phyloP scores from a whole-genome alignment of 2,329 filamentous ascomycete genomes.

The Claviceps spartinae region DNA sequence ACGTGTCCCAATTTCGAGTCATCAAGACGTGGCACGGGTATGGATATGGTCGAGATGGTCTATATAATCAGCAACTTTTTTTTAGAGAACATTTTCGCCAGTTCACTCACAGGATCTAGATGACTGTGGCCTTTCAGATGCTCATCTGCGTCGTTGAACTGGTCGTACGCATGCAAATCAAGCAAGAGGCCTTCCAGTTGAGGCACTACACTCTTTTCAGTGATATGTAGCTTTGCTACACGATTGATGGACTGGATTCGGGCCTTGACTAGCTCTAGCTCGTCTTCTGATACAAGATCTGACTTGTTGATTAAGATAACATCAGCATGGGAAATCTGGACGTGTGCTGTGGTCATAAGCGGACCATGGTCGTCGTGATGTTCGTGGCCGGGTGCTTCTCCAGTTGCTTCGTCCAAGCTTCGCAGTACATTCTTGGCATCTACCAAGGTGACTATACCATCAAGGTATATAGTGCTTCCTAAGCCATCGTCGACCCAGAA shows the following conservation, averaged over 20 bases:
- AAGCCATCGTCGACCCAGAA: slow-evolving; percentile 98
- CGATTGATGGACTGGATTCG: slow-evolving; percentile 80
- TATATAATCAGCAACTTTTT: slow-evolving; percentile 21
- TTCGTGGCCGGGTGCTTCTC: slow-evolving; percentile 37
- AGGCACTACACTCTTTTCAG: slow-evolving; percentile 66
- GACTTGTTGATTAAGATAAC: slow-evolving; percentile 90
- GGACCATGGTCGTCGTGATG: slow-evolving; percentile 45
- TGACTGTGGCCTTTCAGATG: slow-evolving; percentile 73
- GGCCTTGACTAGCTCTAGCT: slow-evolving; percentile 55
- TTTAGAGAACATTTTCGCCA: background rate
- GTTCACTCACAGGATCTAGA: slow-evolving; percentile 59
- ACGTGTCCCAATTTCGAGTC: slow-evolving; percentile 45
- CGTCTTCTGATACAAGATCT: slow-evolving; percentile 60
- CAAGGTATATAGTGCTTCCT: slow-evolving; percentile 88
- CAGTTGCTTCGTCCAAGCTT: slow-evolving; percentile 60
- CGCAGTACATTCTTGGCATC: slow-evolving; percentile 86
- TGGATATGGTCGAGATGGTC: slow-evolving; percentile 73
- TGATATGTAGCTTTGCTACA: slow-evolving; percentile 71
- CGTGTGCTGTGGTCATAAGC: slow-evolving; percentile 78
- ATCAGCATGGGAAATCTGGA: slow-evolving; percentile 94
- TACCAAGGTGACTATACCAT: slow-evolving; percentile 90
- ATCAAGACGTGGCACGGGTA: slow-evolving; percentile 50
- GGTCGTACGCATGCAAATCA: slow-evolving; percentile 86
- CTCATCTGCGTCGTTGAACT: slow-evolving; percentile 60
- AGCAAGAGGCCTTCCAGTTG: slow-evolving; percentile 74